These are phyloP conservation scores for Lactarius psammicola DNA, from an alignment of 768 basidiomycete species.

Conservation along the genomic window DNA sequence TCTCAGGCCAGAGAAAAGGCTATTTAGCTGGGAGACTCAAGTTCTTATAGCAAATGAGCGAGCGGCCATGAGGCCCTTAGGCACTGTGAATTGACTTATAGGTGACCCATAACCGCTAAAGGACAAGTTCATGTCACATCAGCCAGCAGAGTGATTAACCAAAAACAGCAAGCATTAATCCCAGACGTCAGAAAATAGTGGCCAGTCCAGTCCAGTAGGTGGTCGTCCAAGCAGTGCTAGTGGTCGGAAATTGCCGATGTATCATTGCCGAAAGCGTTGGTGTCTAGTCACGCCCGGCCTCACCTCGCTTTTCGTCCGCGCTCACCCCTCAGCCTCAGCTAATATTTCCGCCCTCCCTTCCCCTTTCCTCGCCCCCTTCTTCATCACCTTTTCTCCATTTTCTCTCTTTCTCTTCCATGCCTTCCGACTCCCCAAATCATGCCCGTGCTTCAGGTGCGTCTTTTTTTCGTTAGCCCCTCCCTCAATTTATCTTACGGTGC, in stretches of 20 bases:
- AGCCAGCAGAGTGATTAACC: too few species aligned
- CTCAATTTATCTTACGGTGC: slow-evolving; percentile 27
- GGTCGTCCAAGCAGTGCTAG: background rate
- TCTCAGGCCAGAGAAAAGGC: slow-evolving; percentile 2
- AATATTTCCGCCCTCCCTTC: slow-evolving; percentile 12
- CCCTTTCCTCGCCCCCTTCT: slow-evolving; percentile 33
- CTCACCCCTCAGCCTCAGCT: slow-evolving; percentile 20
- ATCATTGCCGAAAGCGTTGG: background rate
- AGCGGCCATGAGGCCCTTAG: background rate
- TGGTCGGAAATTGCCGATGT: background rate
- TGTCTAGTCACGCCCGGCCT: slow-evolving; percentile 5
- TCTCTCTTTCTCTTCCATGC: slow-evolving; percentile 48
- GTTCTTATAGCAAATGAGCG: background rate
- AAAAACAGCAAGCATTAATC: too few species aligned
- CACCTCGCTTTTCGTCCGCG: slow-evolving; percentile 23
- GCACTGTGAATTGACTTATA: too few species aligned
- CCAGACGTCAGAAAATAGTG: too few species aligned
- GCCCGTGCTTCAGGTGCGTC: slow-evolving; percentile 52
- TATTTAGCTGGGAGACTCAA: background rate
- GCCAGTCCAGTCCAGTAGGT: too few species aligned
- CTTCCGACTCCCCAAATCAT: slow-evolving; percentile 57
- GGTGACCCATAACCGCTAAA: too few species aligned
- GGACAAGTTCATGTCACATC: too few species aligned
- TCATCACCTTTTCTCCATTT: slow-evolving; percentile 34
- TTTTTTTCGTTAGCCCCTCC: slow-evolving; percentile 23